phyloP scores from a whole-genome alignment of 2,329 filamentous ascomycete genomes.

The Epichloe amarillans region DNA sequence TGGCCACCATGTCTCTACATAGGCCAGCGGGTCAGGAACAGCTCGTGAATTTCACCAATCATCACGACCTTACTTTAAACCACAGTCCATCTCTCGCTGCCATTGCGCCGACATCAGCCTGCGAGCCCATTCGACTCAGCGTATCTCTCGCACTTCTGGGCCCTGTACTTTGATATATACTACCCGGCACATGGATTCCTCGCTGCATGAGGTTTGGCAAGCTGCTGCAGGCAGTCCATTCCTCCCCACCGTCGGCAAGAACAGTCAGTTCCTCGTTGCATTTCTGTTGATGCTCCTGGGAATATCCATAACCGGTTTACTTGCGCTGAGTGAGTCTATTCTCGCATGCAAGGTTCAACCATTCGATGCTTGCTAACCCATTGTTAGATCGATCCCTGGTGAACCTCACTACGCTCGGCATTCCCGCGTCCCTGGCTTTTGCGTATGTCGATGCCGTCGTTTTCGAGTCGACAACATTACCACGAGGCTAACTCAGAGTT shows the following conservation, averaged over 20 bases:
- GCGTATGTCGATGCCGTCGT: conserved; percentile 48
- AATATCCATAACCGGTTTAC: conserved; percentile 61
- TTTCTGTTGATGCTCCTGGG: conserved; percentile 63
- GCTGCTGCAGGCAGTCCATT: conserved; percentile 81
- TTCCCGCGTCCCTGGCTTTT: conserved; percentile 79
- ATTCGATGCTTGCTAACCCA: neutral
- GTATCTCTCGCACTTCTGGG: neutral
- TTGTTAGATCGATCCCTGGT: conserved; percentile 62
- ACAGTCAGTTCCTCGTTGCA: conserved; percentile 69
- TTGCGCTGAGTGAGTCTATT: conserved; percentile 80
- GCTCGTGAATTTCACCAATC: conserved; percentile 3
- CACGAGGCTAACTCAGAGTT: conserved; percentile 9
- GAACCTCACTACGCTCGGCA: conserved; percentile 63
- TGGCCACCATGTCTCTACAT: conserved; percentile 22
- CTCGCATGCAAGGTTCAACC: neutral
- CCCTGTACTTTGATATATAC: neutral
- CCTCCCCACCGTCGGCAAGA: conserved; percentile 65
- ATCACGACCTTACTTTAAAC: neutral
- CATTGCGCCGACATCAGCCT: neutral
- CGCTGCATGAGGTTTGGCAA: conserved; percentile 85
- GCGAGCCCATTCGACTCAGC: neutral
- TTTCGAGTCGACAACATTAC: neutral
- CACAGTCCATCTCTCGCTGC: neutral
- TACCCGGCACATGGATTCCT: conserved; percentile 54
- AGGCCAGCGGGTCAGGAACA: conserved; percentile 8